Conservation (phyloP, 768 basidiomycete species). For the Suillus subluteus region DNA sequence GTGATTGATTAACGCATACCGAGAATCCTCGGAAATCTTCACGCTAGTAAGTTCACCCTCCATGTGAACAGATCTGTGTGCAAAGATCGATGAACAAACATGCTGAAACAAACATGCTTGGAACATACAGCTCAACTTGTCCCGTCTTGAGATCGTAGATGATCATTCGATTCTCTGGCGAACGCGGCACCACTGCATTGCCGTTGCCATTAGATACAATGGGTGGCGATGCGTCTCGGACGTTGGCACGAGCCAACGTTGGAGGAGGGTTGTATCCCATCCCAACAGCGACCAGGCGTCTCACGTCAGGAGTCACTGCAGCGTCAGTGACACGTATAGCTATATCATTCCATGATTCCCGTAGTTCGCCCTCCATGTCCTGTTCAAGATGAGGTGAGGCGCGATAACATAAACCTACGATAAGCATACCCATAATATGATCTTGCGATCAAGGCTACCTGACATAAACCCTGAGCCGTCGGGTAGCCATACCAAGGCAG, state of each 20-base stretch:
- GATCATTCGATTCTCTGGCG: slow-evolving; percentile 65
- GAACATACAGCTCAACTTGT: slow-evolving; percentile 66
- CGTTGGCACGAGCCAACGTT: slow-evolving; percentile 29
- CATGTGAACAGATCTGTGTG: slow-evolving; percentile 60
- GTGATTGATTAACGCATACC: slow-evolving; percentile 84
- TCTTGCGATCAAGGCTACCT: slow-evolving; percentile 82
- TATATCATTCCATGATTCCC: slow-evolving; percentile 68
- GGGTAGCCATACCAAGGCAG: slow-evolving; percentile 85
- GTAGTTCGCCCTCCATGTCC: slow-evolving; percentile 75
- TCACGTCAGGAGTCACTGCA: slow-evolving; percentile 83
- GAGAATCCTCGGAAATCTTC: slow-evolving; percentile 83
- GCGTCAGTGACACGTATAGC: slow-evolving; percentile 87
- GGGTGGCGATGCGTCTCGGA: slow-evolving; percentile 40
- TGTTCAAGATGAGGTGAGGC: slow-evolving; percentile 36
- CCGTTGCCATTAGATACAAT: slow-evolving; percentile 37
- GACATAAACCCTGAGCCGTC: slow-evolving; percentile 91
- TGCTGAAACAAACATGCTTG: slow-evolving; percentile 16
- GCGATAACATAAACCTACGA: slow-evolving; percentile 15
- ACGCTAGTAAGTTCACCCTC: slow-evolving; percentile 89
- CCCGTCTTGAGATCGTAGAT: slow-evolving; percentile 77
- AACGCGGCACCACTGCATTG: slow-evolving; percentile 34
- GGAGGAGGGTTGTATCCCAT: slow-evolving; percentile 48
- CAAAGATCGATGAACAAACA: slow-evolving; percentile 12
- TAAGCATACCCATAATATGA: slow-evolving; percentile 76
- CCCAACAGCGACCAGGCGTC: slow-evolving; percentile 84